Evolutionary conservation across 805 yeast genomes (phyloP).

Genomic region (Starmerella ratchasimensis): DNA sequence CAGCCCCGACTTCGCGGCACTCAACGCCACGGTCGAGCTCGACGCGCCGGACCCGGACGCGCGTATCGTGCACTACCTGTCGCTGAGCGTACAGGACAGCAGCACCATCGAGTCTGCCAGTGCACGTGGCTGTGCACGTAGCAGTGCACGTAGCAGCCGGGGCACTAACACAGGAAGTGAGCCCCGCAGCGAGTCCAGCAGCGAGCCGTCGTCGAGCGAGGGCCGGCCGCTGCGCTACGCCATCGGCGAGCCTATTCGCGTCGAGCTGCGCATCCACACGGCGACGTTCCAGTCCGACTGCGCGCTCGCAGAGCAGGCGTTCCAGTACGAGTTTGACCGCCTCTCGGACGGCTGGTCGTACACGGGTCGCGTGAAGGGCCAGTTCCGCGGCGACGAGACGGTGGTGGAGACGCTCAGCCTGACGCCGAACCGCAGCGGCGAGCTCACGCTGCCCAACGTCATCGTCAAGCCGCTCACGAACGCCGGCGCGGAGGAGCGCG

Average conservation of each 20-base stretch:
- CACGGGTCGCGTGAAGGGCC: conserved; percentile 51
- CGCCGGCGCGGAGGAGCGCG: conserved; percentile 28
- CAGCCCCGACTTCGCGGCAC: conserved; percentile 2
- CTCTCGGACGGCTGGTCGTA: conserved; percentile 65
- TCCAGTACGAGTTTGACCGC: conserved; percentile 36
- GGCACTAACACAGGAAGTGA: too few species aligned
- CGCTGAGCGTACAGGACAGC: conserved; percentile 24
- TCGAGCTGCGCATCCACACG: conserved; percentile 30
- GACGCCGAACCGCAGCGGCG: conserved; percentile 68
- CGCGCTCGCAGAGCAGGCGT: conserved; percentile 21
- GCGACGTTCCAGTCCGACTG: conserved; percentile 2
- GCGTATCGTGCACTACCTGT: conserved; percentile 46
- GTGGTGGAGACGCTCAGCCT: conserved; percentile 33
- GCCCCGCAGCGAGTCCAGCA: too few species aligned
- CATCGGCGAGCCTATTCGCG: conserved; percentile 52
- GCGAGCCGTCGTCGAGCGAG: background rate
- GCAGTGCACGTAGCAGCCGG: too few species aligned
- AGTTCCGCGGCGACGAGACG: conserved; percentile 30
- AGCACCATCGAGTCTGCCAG: too few species aligned
- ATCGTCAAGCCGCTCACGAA: conserved; percentile 30
- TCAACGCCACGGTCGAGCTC: conserved; percentile 30
- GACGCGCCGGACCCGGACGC: conserved; percentile 51
- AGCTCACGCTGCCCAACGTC: conserved; percentile 50
- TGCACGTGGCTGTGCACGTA: too few species aligned
- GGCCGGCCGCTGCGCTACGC: conserved; percentile 25